Evolutionary conservation across 495 filamentous ascomycete species (phyloP), one percentile per base, ranked within the genome.

Genomic region (Immersiella caudata): DNA sequence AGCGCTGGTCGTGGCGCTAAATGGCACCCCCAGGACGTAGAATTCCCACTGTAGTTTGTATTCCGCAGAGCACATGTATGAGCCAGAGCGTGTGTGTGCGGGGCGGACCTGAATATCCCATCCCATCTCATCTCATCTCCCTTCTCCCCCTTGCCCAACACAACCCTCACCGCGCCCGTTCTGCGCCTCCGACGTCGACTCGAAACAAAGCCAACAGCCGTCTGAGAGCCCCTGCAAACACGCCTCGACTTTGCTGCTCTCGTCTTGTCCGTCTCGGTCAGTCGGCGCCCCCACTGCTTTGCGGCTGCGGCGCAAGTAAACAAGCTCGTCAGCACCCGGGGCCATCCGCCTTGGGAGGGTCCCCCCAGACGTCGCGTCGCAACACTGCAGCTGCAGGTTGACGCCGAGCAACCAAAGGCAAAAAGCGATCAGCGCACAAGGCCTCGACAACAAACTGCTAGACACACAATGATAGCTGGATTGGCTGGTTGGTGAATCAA

Each of bases 301-400:
- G 57, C 66, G 66, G 71, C 57, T 69, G 67, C 65, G 67, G 67
- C 68, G 66, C 71, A 69, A 67, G 71, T 70, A 73, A 73, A 70
- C 68, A 72, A 66, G 35, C 56, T 59, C n/a, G 56, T 33, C 56
- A 27, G 56, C 55, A 58, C 56, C 65, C 60, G 25, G 33, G 8
- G 57, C 61, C 35, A 26, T 26, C 60, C 56, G 56, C 46, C 27
- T 55, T 36, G 22, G 22, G 27, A 26, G 6, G 26, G 24, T 46
- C 36, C 63, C 26, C 60, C 21, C 29, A 20, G 35, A 33, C 22
- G 56, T 64, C 62, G 56, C 57, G 67, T 69, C 62, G 46, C 60
- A 20, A 12, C 18, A 40, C 46, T 26, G 61, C 65, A 55, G 20
- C 57, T 58, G 61, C 65, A 63, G 59, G 20, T 59, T 68, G 62